Evolutionary conservation across 2,329 filamentous ascomycete species (phyloP).

Genomic region (Helotiales sp.): DNA sequence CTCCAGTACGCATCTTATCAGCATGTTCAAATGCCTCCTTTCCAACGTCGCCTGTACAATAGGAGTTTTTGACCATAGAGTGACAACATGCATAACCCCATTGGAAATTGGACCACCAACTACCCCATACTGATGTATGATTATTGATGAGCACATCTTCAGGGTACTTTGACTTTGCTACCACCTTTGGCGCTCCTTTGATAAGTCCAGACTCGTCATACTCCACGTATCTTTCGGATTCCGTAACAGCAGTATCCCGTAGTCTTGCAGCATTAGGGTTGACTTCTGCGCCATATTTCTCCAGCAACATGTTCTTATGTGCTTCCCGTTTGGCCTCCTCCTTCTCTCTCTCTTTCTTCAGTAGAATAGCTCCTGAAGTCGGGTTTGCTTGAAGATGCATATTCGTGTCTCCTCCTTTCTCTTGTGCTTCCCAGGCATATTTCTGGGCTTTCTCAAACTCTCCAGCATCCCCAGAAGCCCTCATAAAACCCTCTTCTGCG

Average conservation of each 20-base stretch:
- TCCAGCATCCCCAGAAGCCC: slow-evolving; percentile 83
- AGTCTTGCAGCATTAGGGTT: slow-evolving; percentile 59
- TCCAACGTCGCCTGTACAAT: slow-evolving; percentile 91
- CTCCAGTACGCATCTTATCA: slow-evolving; percentile 55
- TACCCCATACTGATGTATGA: slow-evolving; percentile 90
- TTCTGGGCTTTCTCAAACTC: slow-evolving; percentile 88
- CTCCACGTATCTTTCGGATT: slow-evolving; percentile 87
- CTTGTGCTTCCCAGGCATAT: slow-evolving; percentile 95
- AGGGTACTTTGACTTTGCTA: slow-evolving; percentile 84
- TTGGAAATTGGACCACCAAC: slow-evolving; percentile 93
- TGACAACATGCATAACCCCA: slow-evolving; percentile 98
- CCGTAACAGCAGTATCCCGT: slow-evolving; percentile 67
- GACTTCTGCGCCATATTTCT: slow-evolving; percentile 78
- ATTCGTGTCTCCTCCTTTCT: slow-evolving; percentile 73
- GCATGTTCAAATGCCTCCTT: slow-evolving; percentile 78
- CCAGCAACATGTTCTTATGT: slow-evolving; percentile 68
- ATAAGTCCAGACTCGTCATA: slow-evolving; percentile 89
- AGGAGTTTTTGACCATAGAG: slow-evolving; percentile 92
- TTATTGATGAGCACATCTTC: slow-evolving; percentile 90
- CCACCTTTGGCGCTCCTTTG: slow-evolving; percentile 79
- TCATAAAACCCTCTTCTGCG: slow-evolving; percentile 90
- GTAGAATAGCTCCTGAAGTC: slow-evolving; percentile 82
- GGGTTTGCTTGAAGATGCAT: slow-evolving; percentile 95
- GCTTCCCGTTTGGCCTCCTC: slow-evolving; percentile 67
- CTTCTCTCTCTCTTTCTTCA: slow-evolving; percentile 78